These are phyloP conservation scores for Cystofilobasidium bisporidii DNA, from an alignment of 768 basidiomycete genomes.

Conservation along the genomic window DNA sequence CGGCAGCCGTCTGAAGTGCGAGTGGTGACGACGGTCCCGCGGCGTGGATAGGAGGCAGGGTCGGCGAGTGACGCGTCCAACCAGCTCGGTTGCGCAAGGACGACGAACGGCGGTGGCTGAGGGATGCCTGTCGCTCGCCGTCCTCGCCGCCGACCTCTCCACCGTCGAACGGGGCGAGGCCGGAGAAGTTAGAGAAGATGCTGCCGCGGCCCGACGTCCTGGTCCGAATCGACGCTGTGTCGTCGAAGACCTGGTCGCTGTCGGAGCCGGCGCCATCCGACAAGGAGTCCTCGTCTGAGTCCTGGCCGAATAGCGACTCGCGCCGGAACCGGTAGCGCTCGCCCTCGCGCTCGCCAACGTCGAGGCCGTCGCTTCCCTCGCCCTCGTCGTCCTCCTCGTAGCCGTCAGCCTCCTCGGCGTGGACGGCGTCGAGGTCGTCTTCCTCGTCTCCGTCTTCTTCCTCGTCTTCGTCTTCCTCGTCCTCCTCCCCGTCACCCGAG, in stretches of 20 bases:
- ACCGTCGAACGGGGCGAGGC: neutral
- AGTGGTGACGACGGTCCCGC: neutral
- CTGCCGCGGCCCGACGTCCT: conserved; percentile 3
- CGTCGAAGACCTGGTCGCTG: conserved; percentile 7
- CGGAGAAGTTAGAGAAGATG: conserved; percentile 16
- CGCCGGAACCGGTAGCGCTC: conserved; percentile 21
- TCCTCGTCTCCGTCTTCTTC: conserved; percentile 30
- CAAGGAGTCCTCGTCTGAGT: conserved; percentile 25
- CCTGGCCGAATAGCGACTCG: conserved; percentile 12
- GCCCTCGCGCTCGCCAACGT: conserved; percentile 3
- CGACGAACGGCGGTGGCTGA: neutral
- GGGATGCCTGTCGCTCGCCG: neutral
- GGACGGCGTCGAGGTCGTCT: conserved; percentile 25
- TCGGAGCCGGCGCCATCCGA: neutral
- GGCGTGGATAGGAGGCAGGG: neutral
- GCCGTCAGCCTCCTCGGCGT: conserved; percentile 27
- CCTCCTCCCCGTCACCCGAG: conserved; percentile 16
- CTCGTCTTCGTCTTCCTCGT: conserved; percentile 23
- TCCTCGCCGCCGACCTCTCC: neutral
- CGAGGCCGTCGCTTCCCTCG: neutral
- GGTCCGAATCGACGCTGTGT: conserved; percentile 20
- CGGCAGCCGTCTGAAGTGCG: neutral
- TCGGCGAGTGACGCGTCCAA: neutral
- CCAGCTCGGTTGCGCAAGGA: conserved; percentile 6
- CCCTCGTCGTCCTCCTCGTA: conserved; percentile 26